Percentiles rank a stretch among this genome's conserved stretches.
These are phyloP conservation scores for Aspergillus indologenus DNA, from an alignment of 495 filamentous ascomycete species.

Conservation along the genomic window DNA sequence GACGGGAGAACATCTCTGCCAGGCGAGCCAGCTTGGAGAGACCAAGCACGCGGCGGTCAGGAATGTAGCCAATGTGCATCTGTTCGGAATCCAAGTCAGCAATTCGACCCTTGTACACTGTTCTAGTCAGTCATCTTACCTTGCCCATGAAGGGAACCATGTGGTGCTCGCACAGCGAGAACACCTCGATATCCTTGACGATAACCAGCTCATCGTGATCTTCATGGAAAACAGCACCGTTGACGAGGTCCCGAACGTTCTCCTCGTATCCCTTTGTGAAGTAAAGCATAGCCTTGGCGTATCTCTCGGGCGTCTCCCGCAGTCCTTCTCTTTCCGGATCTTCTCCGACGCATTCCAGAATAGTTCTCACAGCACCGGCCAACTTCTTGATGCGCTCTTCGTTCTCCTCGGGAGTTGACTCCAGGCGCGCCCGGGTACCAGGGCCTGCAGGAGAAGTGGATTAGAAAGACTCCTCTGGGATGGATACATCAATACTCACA, in stretches of 20 bases:
- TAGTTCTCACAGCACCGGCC: conserved; percentile 79
- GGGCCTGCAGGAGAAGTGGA: conserved; percentile 50
- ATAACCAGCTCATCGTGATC: conserved; percentile 97
- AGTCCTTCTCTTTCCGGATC: conserved; percentile 91
- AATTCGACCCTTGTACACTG: neutral
- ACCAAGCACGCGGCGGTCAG: conserved; percentile 78
- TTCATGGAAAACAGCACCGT: conserved; percentile 93
- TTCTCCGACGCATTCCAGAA: conserved; percentile 94
- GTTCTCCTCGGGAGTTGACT: conserved; percentile 72
- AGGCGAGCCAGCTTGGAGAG: conserved; percentile 94
- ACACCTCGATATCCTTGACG: conserved; percentile 96
- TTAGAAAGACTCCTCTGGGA: neutral
- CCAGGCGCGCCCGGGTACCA: conserved; percentile 76
- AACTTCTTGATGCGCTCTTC: conserved; percentile 70
- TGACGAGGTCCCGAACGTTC: conserved; percentile 89
- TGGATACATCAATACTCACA: conserved; percentile 44
- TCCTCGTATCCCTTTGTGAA: conserved; percentile 99
- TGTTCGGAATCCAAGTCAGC: conserved; percentile 29
- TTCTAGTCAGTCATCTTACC: conserved; percentile 45
- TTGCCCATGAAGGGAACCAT: conserved; percentile 95
- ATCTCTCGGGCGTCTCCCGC: conserved; percentile 79
- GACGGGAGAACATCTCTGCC: conserved; percentile 92
- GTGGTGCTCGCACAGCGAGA: conserved; percentile 95
- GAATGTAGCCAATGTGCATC: conserved; percentile 99
- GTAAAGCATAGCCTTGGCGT: conserved; percentile 95